Evolutionary conservation across 345 rosid species (phyloP).

Genomic region (Hirschfeldia incana): DNA sequence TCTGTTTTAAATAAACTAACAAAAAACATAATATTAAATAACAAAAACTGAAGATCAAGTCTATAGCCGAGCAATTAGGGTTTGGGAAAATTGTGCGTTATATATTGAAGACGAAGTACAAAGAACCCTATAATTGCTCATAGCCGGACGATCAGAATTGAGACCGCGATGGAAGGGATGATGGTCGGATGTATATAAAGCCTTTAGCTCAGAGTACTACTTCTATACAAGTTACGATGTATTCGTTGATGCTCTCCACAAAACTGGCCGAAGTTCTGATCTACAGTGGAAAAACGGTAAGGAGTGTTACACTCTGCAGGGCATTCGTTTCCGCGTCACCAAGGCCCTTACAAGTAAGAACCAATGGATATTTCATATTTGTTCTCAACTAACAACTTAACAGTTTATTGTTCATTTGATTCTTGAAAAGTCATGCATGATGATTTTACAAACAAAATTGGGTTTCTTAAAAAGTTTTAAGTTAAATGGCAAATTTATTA

Average conservation of each 20-base stretch:
- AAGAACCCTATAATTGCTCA: slow-evolving; percentile 30
- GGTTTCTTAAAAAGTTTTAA: background rate
- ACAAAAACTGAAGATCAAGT: slow-evolving; percentile 5
- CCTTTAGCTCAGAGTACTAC: background rate
- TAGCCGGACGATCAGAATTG: slow-evolving; percentile 10
- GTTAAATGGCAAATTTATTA: background rate
- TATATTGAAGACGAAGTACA: slow-evolving; percentile 6
- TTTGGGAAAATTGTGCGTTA: slow-evolving; percentile 10
- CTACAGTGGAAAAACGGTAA: slow-evolving; percentile 23
- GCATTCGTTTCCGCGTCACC: slow-evolving; percentile 40
- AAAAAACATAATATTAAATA: background rate
- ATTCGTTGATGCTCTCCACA: slow-evolving; percentile 21
- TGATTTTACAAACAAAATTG: background rate
- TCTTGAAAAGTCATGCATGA: background rate
- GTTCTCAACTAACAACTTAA: background rate
- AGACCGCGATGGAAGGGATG: slow-evolving; percentile 8
- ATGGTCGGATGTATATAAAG: slow-evolving; percentile 13
- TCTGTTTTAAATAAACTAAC: background rate
- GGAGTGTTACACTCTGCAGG: slow-evolving; percentile 17
- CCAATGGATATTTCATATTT: background rate
- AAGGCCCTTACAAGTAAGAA: slow-evolving; percentile 39
- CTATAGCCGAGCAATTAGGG: slow-evolving; percentile 23
- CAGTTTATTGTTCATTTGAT: background rate
- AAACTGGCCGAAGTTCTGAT: slow-evolving; percentile 32
- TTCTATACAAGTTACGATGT: slow-evolving; percentile 20